Base-by-base conservation (phyloP, 495 filamentous ascomycete species). In the Talaromyces borbonicus region DNA sequence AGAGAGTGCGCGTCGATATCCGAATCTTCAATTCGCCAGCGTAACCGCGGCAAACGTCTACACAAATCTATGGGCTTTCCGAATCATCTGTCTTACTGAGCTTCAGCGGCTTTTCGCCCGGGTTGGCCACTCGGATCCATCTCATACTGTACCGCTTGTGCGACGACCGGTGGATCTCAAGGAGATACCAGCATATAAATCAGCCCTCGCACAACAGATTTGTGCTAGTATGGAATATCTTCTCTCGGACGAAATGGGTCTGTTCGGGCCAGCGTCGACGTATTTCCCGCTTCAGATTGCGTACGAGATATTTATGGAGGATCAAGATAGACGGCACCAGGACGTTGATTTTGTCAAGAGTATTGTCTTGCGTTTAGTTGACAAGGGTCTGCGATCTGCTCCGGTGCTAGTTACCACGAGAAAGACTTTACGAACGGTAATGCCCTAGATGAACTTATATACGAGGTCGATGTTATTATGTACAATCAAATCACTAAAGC, bases 241-340 rank as follows among this genome's bases (percentile, higher is more conserved):
- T 8, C 37, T 68, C 39, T 62, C 62, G 43, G 63, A 63, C 8
- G 57, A 62, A 42, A 67, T 70, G 63, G 63, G 52, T 35, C 46
- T 70, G 11, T 70, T 65, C 45, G 63, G 67, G 2, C 60, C 62
- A 12, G 56, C 58, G n/a, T 68, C 65, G 1, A 49, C 60, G 0
- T 37, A 59, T 0, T 50, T 68, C 3, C 63, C 65, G 1, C 44
- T 52, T 31, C 26, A 31, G 26, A 16, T 23, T 1, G 19, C 18
- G 8, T 47, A 47, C 15, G 39, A 27, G n/a, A 45, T 14, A 24
- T 45, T 33, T 7, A 12, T 31, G 8, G 22, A 22, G 16, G 1
- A 45, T 19, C 6, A 32, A 18, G 23, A 6, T 29, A 11, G 26
- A 11, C 26, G 18, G n/a, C 5, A 38, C 16, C 16, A 38, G 22